Evolutionary conservation across 257 asterid genomes (phyloP).

Genomic region (Ballota nigra): DNA sequence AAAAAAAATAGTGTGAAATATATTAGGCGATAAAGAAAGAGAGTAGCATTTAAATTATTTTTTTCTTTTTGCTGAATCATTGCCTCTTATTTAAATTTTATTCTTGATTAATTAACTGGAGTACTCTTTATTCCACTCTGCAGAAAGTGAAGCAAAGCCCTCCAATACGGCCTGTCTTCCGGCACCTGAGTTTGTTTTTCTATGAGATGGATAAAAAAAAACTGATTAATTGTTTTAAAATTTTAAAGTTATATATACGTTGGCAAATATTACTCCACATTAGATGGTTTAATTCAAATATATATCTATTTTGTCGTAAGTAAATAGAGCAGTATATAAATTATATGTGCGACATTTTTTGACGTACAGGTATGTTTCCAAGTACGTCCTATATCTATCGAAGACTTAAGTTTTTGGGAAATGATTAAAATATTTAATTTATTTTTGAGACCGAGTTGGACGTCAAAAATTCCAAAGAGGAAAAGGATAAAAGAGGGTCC

Average conservation of each 20-base stretch:
- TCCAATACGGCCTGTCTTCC: constrained; percentile 9
- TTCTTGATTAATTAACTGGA: background rate
- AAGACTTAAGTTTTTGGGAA: background rate
- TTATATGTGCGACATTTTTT: constrained; percentile 14
- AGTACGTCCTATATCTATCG: background rate
- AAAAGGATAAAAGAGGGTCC: constrained; percentile 29
- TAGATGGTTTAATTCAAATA: no score
- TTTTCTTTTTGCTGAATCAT: constrained; percentile 6
- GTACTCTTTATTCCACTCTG: background rate
- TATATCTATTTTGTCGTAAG: no score
- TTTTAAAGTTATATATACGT: no score
- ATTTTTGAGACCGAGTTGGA: background rate
- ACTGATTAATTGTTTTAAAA: no score
- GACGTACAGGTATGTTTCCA: constrained; percentile 6
- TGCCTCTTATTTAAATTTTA: background rate
- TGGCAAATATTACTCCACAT: no score
- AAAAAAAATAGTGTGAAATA: no score
- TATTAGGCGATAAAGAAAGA: no score
- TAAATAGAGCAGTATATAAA: constrained; percentile 19
- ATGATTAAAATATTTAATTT: no score
- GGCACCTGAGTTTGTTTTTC: background rate
- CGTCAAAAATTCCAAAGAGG: constrained; percentile 37
- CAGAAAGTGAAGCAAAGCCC: constrained; percentile 10
- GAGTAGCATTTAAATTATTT: background rate
- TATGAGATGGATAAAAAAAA: background rate